Conservation (phyloP, 495 filamentous ascomycete species). For the Talaromyces ruber region DNA sequence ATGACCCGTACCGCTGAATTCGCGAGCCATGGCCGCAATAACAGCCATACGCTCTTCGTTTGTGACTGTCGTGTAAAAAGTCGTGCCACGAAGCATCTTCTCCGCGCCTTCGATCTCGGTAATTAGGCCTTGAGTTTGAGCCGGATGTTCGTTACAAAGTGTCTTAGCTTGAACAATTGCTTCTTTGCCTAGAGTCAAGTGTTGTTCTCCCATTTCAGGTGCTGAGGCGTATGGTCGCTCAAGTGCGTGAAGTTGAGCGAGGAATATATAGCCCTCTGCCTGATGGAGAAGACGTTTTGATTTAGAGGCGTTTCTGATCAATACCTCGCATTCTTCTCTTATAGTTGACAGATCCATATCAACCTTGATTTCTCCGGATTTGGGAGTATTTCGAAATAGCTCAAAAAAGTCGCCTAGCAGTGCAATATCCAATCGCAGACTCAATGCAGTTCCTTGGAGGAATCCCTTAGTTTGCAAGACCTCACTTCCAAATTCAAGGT, state of each 20-base stretch:
- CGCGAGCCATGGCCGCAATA: conserved; percentile 39
- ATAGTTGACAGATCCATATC: conserved; percentile 29
- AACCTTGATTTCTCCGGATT: neutral
- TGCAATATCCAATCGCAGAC: conserved; percentile 45
- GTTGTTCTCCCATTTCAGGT: neutral
- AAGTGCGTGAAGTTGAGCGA: conserved; percentile 26
- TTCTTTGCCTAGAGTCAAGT: conserved; percentile 6
- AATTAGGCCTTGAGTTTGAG: conserved; percentile 19
- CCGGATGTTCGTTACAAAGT: conserved; percentile 16
- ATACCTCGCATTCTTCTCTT: conserved; percentile 18
- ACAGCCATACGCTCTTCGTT: conserved; percentile 38
- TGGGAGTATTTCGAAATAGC: conserved; percentile 11
- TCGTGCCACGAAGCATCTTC: conserved; percentile 22
- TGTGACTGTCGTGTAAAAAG: conserved; percentile 36
- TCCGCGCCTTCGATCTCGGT: conserved; percentile 19
- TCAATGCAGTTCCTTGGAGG: conserved; percentile 40
- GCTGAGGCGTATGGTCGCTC: conserved; percentile 13
- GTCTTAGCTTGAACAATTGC: conserved; percentile 14
- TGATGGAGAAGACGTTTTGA: conserved; percentile 12
- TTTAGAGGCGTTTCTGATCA: conserved; percentile 8
- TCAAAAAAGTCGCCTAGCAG: conserved; percentile 47
- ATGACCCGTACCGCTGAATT: conserved; percentile 49
- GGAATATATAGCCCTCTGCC: conserved; percentile 24
- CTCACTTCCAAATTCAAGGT: conserved; percentile 32
- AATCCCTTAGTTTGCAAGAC: conserved; percentile 37